Conservation (phyloP, 164 flowering plant species). For the Magnolia sinica region DNA sequence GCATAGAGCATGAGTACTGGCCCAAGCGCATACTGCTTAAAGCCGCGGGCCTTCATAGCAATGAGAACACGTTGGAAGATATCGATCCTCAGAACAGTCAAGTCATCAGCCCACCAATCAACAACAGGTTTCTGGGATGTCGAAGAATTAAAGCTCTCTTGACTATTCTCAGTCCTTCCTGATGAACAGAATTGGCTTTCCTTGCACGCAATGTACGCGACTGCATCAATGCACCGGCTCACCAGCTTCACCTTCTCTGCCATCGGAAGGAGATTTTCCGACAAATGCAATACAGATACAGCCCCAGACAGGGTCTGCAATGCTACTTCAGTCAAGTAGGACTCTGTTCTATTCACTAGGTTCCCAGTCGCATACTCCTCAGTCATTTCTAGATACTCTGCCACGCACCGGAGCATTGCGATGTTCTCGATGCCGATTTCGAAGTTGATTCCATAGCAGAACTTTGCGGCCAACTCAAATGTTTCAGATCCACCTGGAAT, state of each 20-base stretch:
- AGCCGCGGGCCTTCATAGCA: conserved; percentile 88
- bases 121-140: conserved; percentile 44
- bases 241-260: conserved; percentile 85
- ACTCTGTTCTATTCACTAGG: conserved; percentile 63
- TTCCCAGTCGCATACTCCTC: conserved; percentile 80
- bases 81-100: conserved; percentile 69
- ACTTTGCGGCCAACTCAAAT: conserved; percentile 81
- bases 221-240: conserved; percentile 71
- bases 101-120: conserved; percentile 97
- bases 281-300: conserved; percentile 53
- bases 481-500: conserved; percentile 86
- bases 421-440: conserved; percentile 79
- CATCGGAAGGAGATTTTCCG: conserved; percentile 54
- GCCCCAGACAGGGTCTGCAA: conserved; percentile 67
- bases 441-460: conserved; percentile 92
- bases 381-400: conserved; percentile 92
- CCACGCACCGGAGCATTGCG: conserved; percentile 72
- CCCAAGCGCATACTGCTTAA: conserved; percentile 72
- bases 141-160: conserved; percentile 29
- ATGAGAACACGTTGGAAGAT: conserved; percentile 72
- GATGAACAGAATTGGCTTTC: conserved; percentile 54
- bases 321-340: conserved; percentile 76
- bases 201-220: conserved; percentile 64
- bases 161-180: conserved; percentile 30
- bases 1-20: conserved; percentile 92